Conservation (phyloP, 306 rosid species). For the Pterocarpus santalinus region DNA sequence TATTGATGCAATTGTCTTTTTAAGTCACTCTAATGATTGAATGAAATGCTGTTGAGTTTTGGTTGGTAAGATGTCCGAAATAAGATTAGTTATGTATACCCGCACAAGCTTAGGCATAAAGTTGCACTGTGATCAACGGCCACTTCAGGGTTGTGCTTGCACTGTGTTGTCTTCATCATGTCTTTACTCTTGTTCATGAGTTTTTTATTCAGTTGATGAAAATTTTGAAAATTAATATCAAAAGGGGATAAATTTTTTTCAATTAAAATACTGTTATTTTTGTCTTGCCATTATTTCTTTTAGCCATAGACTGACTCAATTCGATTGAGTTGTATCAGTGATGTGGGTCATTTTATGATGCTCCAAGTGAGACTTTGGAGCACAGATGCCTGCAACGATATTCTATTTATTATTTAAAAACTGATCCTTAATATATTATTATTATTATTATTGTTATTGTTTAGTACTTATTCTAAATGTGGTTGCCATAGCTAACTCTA, state of each 20-base stretch:
- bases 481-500: background rate
- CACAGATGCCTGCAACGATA: background rate
- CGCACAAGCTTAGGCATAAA: background rate
- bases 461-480: background rate
- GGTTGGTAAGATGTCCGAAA: background rate
- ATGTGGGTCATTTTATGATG: background rate
- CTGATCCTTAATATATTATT: background rate
- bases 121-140: background rate
- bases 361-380: background rate
- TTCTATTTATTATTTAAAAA: too few relatives aligned
- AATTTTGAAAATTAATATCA: background rate
- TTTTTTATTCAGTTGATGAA: background rate
- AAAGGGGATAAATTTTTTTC: background rate
- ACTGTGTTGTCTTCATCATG: background rate
- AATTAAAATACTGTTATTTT: background rate
- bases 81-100: conserved; percentile 17
- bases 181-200: background rate
- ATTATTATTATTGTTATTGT: background rate
- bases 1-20: conserved; percentile 4
- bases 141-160: background rate
- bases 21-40: background rate
- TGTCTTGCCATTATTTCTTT: background rate
- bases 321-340: background rate
- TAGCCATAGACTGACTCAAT: background rate
- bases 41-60: conserved; percentile 24